phyloP scores from a whole-genome alignment of 129 eudicot species.

The Glebionis coronaria region DNA sequence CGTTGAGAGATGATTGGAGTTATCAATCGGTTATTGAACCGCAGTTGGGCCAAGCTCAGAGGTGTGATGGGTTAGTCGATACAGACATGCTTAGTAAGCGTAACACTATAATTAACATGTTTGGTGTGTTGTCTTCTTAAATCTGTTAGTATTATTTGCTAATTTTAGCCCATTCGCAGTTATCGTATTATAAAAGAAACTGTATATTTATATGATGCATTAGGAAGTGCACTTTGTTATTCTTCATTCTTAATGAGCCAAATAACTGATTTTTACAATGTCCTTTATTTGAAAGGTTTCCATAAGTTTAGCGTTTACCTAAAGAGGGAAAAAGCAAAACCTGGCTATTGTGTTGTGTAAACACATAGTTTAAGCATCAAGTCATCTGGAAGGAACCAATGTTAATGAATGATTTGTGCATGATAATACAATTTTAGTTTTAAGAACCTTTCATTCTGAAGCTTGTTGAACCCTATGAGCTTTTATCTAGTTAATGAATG shows the following conservation, averaged over 20 bases:
- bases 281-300: too few species aligned
- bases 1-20: constrained; percentile 97
- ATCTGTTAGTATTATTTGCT: not conserved
- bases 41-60: constrained; percentile 93
- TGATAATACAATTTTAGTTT: too few species aligned
- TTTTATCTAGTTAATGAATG: not conserved
- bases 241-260: too few species aligned
- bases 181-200: constrained; percentile 1
- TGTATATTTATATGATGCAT: not conserved
- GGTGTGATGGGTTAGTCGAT: constrained; percentile 78
- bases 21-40: constrained; percentile 82
- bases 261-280: too few species aligned
- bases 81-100: constrained; percentile 74
- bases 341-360: too few species aligned
- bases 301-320: too few species aligned
- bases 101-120: not conserved
- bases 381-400: too few species aligned
- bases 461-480: not conserved
- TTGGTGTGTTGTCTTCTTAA: constrained; percentile 4
- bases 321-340: too few species aligned
- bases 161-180: constrained; percentile 32
- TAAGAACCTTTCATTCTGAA: not conserved
- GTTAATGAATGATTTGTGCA: too few species aligned
- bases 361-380: too few species aligned
- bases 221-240: constrained; percentile 1